These are phyloP conservation scores for Delonix regia DNA, from an alignment of 306 rosid genomes.

Conservation along the genomic window DNA sequence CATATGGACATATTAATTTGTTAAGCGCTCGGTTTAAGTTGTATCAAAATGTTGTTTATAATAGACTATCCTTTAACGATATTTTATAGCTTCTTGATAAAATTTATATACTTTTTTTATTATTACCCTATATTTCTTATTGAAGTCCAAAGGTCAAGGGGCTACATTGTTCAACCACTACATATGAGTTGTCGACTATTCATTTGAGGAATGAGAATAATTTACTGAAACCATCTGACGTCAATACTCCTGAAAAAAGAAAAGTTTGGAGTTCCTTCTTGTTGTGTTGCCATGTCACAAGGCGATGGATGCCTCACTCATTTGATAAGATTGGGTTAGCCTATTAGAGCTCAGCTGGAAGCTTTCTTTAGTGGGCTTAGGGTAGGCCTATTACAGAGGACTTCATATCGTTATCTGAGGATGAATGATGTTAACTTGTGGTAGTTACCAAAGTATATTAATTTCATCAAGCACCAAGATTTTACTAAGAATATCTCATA, in stretches of 20 bases:
- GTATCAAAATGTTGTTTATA: neutral
- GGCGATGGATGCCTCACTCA: neutral
- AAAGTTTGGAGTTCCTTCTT: neutral
- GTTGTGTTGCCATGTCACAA: conserved; percentile 15
- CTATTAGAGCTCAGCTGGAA: neutral
- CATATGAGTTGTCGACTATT: neutral
- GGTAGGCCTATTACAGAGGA: neutral
- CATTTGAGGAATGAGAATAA: neutral
- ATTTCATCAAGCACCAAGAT: neutral
- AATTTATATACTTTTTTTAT: conserved; percentile 24
- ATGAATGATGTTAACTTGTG: neutral
- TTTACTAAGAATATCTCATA: neutral
- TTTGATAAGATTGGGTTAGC: neutral
- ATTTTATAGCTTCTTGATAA: neutral
- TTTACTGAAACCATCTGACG: conserved; percentile 5
- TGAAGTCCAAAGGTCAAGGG: neutral
- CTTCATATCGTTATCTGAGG: conserved; percentile 1
- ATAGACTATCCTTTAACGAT: neutral
- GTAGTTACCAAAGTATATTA: neutral
- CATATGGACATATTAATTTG: conserved; percentile 16
- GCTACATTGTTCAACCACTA: conserved; percentile 2
- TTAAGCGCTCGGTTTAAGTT: conserved; percentile 2
- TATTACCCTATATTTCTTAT: neutral
- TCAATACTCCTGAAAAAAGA: neutral
- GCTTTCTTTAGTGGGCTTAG: conserved; percentile 7